Evolutionary conservation across 2,329 filamentous ascomycete genomes (phyloP), one percentile per base, ranked within the genome.

Genomic region (Alternaria brassicae): DNA sequence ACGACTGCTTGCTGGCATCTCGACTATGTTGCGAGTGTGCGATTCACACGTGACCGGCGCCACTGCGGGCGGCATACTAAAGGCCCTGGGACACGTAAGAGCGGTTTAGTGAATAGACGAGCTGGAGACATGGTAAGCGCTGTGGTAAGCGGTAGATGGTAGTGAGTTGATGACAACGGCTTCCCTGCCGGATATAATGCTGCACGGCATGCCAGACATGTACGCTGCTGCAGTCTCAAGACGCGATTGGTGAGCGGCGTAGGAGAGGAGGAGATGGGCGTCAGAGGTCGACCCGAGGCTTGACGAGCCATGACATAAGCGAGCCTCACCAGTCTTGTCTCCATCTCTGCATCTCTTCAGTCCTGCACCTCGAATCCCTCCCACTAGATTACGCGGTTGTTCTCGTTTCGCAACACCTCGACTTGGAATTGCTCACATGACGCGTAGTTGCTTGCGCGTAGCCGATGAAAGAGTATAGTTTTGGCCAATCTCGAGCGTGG

Each of bases 1-100:
- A 68, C 57, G 10, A 64, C 63, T 8, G 66, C 63, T 45, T 66
- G 66, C 36, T 47, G 55, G n/a, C 55, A 45, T 23, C 55, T 57
- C 1, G 70, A 60, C 9, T 60, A 47, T 12, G 65, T 66, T 23
- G 62, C 51, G 15, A 72, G 50, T 7, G 50, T 19, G 42, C 67
- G 65, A 32, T 4, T 34, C 4, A 39, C 30, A 7, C n/a, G 10
- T 25, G 13, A 36, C 13, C 37, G 21, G 3, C 27, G 21, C 21
- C 41, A 54, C 51, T 19, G 42, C 8, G 47, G 27, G 12, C 41
- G 55, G 6, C 13, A n/a, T n/a, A 3, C 23, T 21, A 7, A 17
- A 28, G 40, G n/a, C 6, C 36, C 12, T 21, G 44, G 21, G 25
- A 49, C 42, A 9, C 37, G 40, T 21, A 34, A 13, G 6, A 63